Evolutionary conservation across 305 asterid species (phyloP).

Genomic region (Petunia hybrid): DNA sequence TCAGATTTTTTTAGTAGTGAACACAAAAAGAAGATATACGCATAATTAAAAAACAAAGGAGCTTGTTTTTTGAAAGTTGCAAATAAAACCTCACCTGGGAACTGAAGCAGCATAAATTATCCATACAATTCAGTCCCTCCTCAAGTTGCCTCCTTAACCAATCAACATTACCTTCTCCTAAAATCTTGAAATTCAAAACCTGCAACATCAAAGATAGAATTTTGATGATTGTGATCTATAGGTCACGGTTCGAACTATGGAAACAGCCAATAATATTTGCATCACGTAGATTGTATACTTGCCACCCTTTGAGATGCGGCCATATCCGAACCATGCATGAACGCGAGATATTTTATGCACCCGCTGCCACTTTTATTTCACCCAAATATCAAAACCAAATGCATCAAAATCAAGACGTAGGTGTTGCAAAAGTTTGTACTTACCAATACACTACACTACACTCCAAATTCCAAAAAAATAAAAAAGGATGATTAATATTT

Average conservation of each 20-base stretch:
- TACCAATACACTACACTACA: constrained; percentile 72
- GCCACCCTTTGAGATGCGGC: too few species aligned
- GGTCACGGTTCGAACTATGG: constrained; percentile 20
- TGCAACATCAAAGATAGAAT: constrained; percentile 30
- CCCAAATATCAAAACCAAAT: constrained; percentile 37
- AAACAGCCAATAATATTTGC: constrained; percentile 46
- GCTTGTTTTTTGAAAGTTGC: background rate
- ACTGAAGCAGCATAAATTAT: constrained; percentile 70
- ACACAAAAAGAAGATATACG: background rate
- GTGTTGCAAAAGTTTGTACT: constrained; percentile 40
- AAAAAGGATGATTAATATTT: too few species aligned
- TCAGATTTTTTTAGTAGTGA: too few species aligned
- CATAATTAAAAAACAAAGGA: background rate
- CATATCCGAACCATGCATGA: too few species aligned
- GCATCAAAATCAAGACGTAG: constrained; percentile 42
- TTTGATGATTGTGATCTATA: too few species aligned
- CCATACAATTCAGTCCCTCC: constrained; percentile 55
- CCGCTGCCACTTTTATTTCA: constrained; percentile 31
- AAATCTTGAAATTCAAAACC: constrained; percentile 34
- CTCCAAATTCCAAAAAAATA: too few species aligned
- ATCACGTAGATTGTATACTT: too few species aligned
- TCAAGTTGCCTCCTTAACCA: constrained; percentile 50
- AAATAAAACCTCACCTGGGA: constrained; percentile 30
- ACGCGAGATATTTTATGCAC: too few species aligned
- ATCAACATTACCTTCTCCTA: constrained; percentile 55